Evolutionary conservation across 208 protist genomes (phyloP).

Genomic region (Leishmania tarentolae): DNA sequence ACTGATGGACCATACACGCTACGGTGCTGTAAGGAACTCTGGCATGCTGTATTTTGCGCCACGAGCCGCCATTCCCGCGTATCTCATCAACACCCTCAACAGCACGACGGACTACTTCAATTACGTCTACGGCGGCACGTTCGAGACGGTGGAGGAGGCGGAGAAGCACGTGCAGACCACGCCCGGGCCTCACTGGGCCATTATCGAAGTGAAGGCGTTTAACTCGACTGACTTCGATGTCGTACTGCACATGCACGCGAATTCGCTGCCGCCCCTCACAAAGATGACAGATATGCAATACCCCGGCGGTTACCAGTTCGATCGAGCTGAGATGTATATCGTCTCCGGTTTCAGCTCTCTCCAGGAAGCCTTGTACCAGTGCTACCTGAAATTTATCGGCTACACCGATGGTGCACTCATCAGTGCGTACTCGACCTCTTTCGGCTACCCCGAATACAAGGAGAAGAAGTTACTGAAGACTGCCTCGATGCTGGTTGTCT

Average conservation of each 20-base stretch:
- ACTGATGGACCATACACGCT: constrained; percentile 27
- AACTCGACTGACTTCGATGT: constrained; percentile 50
- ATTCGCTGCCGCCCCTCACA: constrained; percentile 36
- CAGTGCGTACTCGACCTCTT: constrained; percentile 31
- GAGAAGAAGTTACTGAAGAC: constrained; percentile 48
- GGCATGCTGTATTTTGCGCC: constrained; percentile 56
- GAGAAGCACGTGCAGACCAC: constrained; percentile 30
- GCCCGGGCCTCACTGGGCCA: constrained; percentile 36
- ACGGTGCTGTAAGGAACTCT: constrained; percentile 40
- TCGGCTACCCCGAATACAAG: constrained; percentile 37
- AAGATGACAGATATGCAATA: constrained; percentile 31
- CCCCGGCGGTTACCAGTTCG: constrained; percentile 38
- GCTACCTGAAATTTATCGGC: constrained; percentile 38
- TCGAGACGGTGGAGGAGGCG: constrained; percentile 41
- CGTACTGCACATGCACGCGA: constrained; percentile 44
- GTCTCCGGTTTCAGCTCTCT: constrained; percentile 51
- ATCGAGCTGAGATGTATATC: constrained; percentile 47
- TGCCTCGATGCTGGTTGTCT: constrained; percentile 46
- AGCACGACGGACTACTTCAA: constrained; percentile 34
- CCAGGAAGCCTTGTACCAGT: constrained; percentile 43
- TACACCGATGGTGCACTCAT: constrained; percentile 31
- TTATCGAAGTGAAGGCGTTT: constrained; percentile 46
- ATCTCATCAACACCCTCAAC: constrained; percentile 44
- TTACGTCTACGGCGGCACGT: constrained; percentile 43
- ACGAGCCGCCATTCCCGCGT: constrained; percentile 8